A percentile compares a stretch with the other conserved stretches of the same genome.
Conservation (phyloP, 805 yeast genomes). For the Candida taoyuanica region DNA sequence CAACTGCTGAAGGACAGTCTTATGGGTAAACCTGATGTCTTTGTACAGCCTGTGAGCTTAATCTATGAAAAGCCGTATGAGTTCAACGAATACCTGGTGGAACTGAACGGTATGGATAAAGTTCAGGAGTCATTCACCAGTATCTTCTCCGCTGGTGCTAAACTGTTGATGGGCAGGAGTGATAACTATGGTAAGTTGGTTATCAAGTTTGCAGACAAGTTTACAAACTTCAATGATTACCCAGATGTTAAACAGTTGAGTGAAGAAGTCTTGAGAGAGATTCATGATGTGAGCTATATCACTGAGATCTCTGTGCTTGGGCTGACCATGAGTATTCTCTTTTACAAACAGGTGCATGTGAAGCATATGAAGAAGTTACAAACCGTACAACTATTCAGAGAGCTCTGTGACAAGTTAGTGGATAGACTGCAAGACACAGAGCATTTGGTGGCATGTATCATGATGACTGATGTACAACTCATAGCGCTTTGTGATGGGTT, state of each 20-base stretch:
- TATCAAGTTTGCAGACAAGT: constrained; percentile 17
- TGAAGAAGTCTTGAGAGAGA: constrained; percentile 11
- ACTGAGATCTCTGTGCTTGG: constrained; percentile 20
- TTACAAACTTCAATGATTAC: constrained; percentile 8
- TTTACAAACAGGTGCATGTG: constrained; percentile 15
- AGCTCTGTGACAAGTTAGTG: constrained; percentile 4
- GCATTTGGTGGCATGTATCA: constrained; percentile 7
- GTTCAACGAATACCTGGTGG: constrained; percentile 21
- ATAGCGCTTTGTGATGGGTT: constrained; percentile 2
- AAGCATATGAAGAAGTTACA: constrained; percentile 7
- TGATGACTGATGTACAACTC: constrained; percentile 4
- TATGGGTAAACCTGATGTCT: constrained; percentile 2
- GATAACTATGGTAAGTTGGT: constrained; percentile 21
- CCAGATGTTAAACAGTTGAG: constrained; percentile 6
- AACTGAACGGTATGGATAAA: constrained; percentile 24
- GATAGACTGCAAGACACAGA: constrained; percentile 7
- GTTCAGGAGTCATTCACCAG: constrained; percentile 19
- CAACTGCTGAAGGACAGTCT: constrained; percentile 16
- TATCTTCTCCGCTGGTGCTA: constrained; percentile 15
- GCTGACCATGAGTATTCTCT: constrained; percentile 12
- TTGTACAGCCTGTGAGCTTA: constrained; percentile 18
- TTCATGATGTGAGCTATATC: constrained; percentile 16
- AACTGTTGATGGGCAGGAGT: constrained; percentile 5
- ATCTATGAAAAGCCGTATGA: constrained; percentile 25
- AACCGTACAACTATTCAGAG: constrained; percentile 7